phyloP scores from a whole-genome alignment of 108 stramenopile species.

The Cyclostephanos tholiformis region DNA sequence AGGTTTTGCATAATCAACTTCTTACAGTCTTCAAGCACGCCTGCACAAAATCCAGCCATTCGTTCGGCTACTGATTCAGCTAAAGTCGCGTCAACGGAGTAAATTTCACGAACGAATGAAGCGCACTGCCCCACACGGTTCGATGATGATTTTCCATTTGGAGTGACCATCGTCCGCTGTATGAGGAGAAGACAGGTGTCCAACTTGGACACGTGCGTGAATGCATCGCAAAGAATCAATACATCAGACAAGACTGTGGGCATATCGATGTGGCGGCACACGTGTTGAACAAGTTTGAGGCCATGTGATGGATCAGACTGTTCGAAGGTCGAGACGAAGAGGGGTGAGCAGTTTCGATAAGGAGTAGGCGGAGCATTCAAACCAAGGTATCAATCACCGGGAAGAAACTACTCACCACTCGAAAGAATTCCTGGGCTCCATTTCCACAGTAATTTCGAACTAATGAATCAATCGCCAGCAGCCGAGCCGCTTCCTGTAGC shows the following conservation, averaged over 20 bases:
- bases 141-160: not conserved
- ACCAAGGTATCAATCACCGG: not conserved
- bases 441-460: slow-evolving; percentile 81
- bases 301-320: slow-evolving; percentile 73
- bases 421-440: slow-evolving; percentile 78
- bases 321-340: slow-evolving; percentile 20
- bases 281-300: slow-evolving; percentile 62
- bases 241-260: slow-evolving; percentile 58
- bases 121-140: slow-evolving; percentile 42
- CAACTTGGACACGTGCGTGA: slow-evolving; percentile 61
- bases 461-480: slow-evolving; percentile 72
- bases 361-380: not conserved
- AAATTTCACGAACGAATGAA: slow-evolving; percentile 27
- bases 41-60: slow-evolving; percentile 31
- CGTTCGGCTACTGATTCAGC: slow-evolving; percentile 41
- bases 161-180: slow-evolving; percentile 51
- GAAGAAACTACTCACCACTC: slow-evolving; percentile 38
- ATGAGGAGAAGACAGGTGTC: slow-evolving; percentile 62
- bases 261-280: slow-evolving; percentile 60
- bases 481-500: slow-evolving; percentile 74
- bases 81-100: slow-evolving; percentile 25
- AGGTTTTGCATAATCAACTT: slow-evolving; percentile 21
- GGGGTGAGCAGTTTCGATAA: not conserved
- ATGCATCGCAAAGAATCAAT: slow-evolving; percentile 76
- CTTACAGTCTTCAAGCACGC: slow-evolving; percentile 37